Evolutionary conservation across 352 stramenopile genomes (phyloP), one percentile per base, ranked within the genome.

Genomic region (Phytophthora hybrid): DNA sequence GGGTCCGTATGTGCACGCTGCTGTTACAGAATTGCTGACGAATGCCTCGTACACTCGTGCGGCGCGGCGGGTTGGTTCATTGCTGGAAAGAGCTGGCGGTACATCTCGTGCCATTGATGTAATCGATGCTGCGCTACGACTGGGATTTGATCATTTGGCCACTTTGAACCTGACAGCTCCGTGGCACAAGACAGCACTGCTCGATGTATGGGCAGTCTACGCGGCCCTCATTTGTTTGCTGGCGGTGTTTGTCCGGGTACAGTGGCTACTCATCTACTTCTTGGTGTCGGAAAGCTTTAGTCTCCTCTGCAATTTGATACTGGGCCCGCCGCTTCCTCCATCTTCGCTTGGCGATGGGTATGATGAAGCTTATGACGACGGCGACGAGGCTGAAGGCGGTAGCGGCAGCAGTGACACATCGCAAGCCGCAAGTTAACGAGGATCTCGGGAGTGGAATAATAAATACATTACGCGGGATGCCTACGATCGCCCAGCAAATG

Each of bases 151-250:
- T 39, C 88, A 96, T 76, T 46, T 96, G 9, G 84, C 85, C 21
- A 93, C 89, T 3, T 67, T 93, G 14, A 89, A 94, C 57, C 64
- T 94, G 55, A 78, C 74, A 46, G 65, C 80, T 19, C 87, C 89
- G 11, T 96, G 89, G 89, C 89, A 96, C 74, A 93, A 92, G 63
- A 84, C 78, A 0, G 86, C 84, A 23, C 78, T 96, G 67, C 80
- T 96, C 1, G 89, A 96, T 61, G 89, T 96, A 4, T 94, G 85
- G 83, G 88, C 88, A 4, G 85, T 94, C 7, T 94, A 92, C 64
- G 83, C 78, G 1, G 86, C 86, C 10, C 32, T 94, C 3, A 89
- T 93, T 14, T 96, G 89, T 19, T 70, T 93, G 29, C 32, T 92
- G 31, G 84, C 83, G 10, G 78, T 94, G 18, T 71, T 81, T 19